Evolutionary conservation across 352 stramenopile genomes (phyloP), one percentile per base, ranked within the genome.

Genomic region (Blastocystis hominis): DNA sequence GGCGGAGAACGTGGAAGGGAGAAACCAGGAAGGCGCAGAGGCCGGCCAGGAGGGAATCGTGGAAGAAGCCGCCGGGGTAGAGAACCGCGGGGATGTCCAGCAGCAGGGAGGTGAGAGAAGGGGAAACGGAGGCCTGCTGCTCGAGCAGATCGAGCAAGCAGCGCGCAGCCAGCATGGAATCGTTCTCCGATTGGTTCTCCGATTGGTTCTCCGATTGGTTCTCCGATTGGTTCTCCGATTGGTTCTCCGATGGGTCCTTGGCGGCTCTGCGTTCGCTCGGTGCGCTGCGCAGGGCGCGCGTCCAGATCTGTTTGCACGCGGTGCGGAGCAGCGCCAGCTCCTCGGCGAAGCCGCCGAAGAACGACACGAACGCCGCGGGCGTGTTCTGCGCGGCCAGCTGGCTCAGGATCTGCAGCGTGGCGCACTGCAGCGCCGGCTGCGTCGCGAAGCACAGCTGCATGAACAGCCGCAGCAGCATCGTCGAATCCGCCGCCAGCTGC

Each of bases 321-420:
- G 30, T 50, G 50, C 38, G 20, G 4, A 84, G 36, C 10, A 84
- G 13, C 3, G 5, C 17, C n/a, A 66, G 20, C 50, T 84, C 72
- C 17, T 38, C 55, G 24, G 72, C 50, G 55, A 7, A 66, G 47
- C 50, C 13, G n/a, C 4, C 50, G 44, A 84, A 84, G 72, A 84
- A 84, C 2, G 72, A 84, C 10, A 84, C 50, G n/a, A 84, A 66
- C 5, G 72, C 40, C 9, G 50, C 72, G 24, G 72, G 55, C 9
- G 72, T 17, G 20, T 54, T 44, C 56, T 84, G 72, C 2, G 24
- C 9, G 9, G 72, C 72, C 7, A 84, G 34, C 30, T 69, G 55
- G 9, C 34, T n/a, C 3, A 84, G 50, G 3, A 68, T 68, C 54
- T 84, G n/a, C 53, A 84, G 50, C 20, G 72, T 64, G 36, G 55